phyloP scores from a whole-genome alignment of 2,329 filamentous ascomycete genomes.

The Neoarthrinium moseri region DNA sequence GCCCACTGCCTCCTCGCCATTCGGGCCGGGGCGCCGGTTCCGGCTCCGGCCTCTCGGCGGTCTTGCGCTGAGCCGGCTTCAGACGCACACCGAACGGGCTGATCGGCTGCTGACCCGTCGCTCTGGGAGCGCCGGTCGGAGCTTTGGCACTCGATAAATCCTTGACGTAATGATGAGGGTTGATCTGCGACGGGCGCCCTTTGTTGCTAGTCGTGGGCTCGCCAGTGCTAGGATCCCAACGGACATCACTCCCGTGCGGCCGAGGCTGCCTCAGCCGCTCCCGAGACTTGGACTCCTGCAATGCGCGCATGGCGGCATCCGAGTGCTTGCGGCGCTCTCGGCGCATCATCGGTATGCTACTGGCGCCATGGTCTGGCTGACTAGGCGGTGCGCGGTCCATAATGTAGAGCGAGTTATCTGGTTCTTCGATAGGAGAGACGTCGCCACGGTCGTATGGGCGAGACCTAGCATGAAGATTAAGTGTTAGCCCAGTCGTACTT shows the following conservation, averaged over 20 bases:
- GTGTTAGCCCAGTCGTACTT: slow-evolving; percentile 19
- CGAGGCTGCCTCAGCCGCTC: slow-evolving; percentile 32
- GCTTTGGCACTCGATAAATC: slow-evolving; percentile 28
- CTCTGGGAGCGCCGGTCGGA: slow-evolving; percentile 21
- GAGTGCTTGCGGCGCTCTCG: slow-evolving; percentile 47
- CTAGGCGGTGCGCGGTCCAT: slow-evolving; percentile 19
- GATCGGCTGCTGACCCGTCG: not conserved
- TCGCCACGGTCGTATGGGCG: slow-evolving; percentile 27
- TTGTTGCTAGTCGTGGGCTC: slow-evolving; percentile 59
- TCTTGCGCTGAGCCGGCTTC: slow-evolving; percentile 29
- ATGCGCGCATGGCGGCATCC: slow-evolving; percentile 31
- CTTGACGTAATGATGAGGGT: slow-evolving; percentile 48
- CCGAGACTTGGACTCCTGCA: slow-evolving; percentile 38
- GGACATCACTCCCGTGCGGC: slow-evolving; percentile 38
- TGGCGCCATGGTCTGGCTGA: slow-evolving; percentile 27
- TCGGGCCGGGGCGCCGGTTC: slow-evolving; percentile 44
- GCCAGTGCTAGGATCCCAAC: slow-evolving; percentile 67
- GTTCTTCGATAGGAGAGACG: slow-evolving; percentile 55
- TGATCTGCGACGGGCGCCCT: slow-evolving; percentile 56
- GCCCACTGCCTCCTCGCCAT: slow-evolving; percentile 74
- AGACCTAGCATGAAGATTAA: slow-evolving; percentile 21
- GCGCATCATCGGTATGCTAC: slow-evolving; percentile 52
- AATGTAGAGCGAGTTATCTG: slow-evolving; percentile 32
- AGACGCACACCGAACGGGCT: slow-evolving; percentile 42
- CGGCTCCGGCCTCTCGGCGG: slow-evolving; percentile 21